Percentiles rank a stretch among this genome's conserved stretches.
Conservation (phyloP, 2,329 filamentous ascomycete species). For the Graphiopsis chlorocephala region DNA sequence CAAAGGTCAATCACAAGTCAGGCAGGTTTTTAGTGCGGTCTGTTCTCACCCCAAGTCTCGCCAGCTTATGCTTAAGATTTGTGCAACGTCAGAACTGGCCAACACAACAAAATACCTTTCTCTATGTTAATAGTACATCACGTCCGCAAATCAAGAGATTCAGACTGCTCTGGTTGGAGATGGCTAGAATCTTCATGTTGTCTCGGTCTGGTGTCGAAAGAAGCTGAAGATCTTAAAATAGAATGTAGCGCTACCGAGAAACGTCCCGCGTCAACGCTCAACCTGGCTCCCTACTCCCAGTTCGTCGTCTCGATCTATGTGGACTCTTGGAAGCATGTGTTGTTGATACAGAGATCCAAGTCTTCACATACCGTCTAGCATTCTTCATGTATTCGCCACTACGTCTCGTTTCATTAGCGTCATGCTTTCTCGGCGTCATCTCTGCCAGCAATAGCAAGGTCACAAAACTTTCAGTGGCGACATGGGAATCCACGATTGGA, state of each 20-base stretch:
- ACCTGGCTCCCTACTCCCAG: not conserved
- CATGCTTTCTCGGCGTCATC: not conserved
- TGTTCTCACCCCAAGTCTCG: not conserved
- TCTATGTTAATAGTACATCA: not conserved
- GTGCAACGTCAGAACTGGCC: not conserved
- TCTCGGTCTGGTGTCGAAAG: not conserved
- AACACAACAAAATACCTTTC: not conserved
- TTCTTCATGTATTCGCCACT: not conserved
- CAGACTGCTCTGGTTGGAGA: not conserved
- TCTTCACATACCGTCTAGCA: not conserved
- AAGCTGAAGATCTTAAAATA: not conserved
- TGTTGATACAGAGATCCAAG: not conserved
- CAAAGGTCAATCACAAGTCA: not conserved
- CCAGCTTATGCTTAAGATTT: not conserved
- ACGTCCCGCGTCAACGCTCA: not conserved
- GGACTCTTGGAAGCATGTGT: not conserved
- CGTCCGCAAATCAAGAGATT: not conserved
- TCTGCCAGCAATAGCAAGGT: not conserved
- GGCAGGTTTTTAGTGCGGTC: not conserved
- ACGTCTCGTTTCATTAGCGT: not conserved
- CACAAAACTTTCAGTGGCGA: not conserved
- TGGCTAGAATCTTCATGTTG: not conserved
- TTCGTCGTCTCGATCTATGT: not conserved
- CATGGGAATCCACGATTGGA: not conserved
- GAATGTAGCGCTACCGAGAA: not conserved